Percentiles rank a stretch among this genome's conserved stretches.
These are phyloP conservation scores for Nadsonia starkeyi-henricii DNA, from an alignment of 1,139 yeast genomes.

Conservation along the genomic window DNA sequence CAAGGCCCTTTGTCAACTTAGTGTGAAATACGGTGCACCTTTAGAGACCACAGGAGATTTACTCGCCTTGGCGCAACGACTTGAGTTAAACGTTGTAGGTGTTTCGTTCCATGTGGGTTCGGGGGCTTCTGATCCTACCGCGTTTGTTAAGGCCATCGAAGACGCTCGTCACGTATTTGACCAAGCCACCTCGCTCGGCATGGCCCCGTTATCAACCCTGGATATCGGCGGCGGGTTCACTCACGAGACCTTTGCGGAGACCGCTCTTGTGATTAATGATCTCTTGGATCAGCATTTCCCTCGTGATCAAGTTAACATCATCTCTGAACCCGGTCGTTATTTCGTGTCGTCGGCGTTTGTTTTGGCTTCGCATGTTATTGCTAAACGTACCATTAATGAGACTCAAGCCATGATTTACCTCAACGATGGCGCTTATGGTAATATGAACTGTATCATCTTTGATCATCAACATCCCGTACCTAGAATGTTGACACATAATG, in stretches of 20 bases:
- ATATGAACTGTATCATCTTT: constrained; percentile 81
- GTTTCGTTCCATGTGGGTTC: constrained; percentile 95
- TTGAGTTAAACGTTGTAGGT: constrained; percentile 57
- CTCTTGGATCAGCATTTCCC: constrained; percentile 52
- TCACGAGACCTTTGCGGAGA: constrained; percentile 44
- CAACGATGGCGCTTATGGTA: constrained; percentile 93
- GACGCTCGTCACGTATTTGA: constrained; percentile 68
- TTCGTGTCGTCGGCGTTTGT: constrained; percentile 81
- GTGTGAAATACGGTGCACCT: constrained; percentile 82
- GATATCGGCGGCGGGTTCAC: constrained; percentile 96
- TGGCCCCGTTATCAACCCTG: constrained; percentile 34
- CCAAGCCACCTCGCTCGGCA: constrained; percentile 34
- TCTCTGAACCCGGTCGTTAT: constrained; percentile 93
- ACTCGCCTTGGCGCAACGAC: constrained; percentile 45
- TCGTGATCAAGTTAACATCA: constrained; percentile 33
- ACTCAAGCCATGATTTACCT: constrained; percentile 46
- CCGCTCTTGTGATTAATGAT: constrained; percentile 44
- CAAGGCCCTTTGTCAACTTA: constrained; percentile 71
- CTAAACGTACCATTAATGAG: constrained; percentile 40
- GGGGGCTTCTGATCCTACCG: constrained; percentile 66
- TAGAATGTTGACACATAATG: constrained; percentile 39
- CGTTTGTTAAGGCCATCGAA: constrained; percentile 55
- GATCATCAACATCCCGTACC: constrained; percentile 82
- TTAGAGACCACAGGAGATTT: constrained; percentile 40
- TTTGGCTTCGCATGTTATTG: constrained; percentile 72